Evolutionary conservation across 345 rosid genomes (phyloP).

Genomic region (Moricandia moricandioides): DNA sequence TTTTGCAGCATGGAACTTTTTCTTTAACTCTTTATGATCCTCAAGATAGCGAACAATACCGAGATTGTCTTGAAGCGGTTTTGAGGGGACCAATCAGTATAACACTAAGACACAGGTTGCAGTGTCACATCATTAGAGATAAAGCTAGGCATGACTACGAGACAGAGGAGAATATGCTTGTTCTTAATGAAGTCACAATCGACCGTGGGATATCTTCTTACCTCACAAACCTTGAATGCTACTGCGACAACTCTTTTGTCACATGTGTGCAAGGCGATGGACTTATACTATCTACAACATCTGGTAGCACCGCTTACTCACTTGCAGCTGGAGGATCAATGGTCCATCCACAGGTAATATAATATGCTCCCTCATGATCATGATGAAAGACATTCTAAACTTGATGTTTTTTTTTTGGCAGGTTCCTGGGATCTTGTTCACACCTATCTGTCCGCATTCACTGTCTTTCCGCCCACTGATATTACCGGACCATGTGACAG

Average conservation of each 20-base stretch:
- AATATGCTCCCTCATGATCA: not conserved
- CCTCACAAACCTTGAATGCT: slow-evolving; percentile 97
- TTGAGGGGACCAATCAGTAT: slow-evolving; percentile 88
- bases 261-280: slow-evolving; percentile 99
- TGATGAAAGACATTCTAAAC: slow-evolving; percentile 2
- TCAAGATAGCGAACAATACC: slow-evolving; percentile 81
- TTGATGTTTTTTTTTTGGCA: slow-evolving; percentile 32
- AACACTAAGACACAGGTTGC: slow-evolving; percentile 84
- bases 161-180: slow-evolving; percentile 75
- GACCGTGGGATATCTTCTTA: slow-evolving; percentile 94
- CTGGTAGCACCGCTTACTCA: slow-evolving; percentile 99
- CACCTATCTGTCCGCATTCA: slow-evolving; percentile 98
- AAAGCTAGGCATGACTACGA: slow-evolving; percentile 71
- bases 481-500: slow-evolving; percentile 88
- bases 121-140: slow-evolving; percentile 77
- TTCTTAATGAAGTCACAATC: slow-evolving; percentile 94
- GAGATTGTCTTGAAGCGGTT: slow-evolving; percentile 73
- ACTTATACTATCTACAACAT: slow-evolving; percentile 86
- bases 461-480: slow-evolving; percentile 95
- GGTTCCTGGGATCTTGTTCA: slow-evolving; percentile 97
- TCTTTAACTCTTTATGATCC: slow-evolving; percentile 20
- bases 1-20: not conserved
- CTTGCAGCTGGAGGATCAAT: slow-evolving; percentile 99
- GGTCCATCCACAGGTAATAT: slow-evolving; percentile 97
- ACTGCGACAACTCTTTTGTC: slow-evolving; percentile 87